phyloP scores from a whole-genome alignment of 805 yeast species.

The Kuraishia molischiana region DNA sequence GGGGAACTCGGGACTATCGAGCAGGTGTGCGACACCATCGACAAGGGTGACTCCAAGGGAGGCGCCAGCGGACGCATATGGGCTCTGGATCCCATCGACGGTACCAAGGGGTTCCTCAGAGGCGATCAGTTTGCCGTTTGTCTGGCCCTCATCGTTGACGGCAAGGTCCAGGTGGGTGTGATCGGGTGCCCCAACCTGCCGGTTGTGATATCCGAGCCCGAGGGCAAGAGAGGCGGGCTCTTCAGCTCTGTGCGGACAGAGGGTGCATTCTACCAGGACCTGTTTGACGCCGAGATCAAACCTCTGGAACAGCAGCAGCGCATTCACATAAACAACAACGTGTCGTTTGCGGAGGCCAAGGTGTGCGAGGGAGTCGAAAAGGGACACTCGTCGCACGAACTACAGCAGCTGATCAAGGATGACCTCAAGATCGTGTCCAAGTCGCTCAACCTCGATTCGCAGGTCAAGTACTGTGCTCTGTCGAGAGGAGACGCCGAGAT shows the following conservation, averaged over 20 bases:
- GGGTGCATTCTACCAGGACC: conserved; percentile 53
- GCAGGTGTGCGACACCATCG: conserved; percentile 57
- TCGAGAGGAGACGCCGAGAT: conserved; percentile 90
- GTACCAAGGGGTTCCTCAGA: conserved; percentile 92
- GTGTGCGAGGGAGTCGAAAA: conserved; percentile 93
- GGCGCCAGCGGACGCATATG: conserved; percentile 78
- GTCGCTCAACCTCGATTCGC: conserved; percentile 80
- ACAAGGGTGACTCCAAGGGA: conserved; percentile 72
- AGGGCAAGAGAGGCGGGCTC: conserved; percentile 54
- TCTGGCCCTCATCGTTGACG: conserved; percentile 79
- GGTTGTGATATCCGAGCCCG: conserved; percentile 29
- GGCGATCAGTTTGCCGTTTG: conserved; percentile 98
- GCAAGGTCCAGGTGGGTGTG: conserved; percentile 79
- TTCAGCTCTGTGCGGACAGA: conserved; percentile 59
- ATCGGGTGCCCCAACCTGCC: conserved; percentile 94
- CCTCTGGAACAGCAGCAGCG: conserved; percentile 26
- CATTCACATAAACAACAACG: conserved; percentile 44
- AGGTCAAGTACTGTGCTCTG: conserved; percentile 89
- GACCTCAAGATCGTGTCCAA: conserved; percentile 47
- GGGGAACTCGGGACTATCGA: conserved; percentile 34
- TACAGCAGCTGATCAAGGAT: conserved; percentile 68
- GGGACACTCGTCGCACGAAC: conserved; percentile 87
- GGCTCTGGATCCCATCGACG: conserved; percentile 98
- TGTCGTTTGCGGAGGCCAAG: conserved; percentile 38
- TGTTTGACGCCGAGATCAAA: conserved; percentile 21